Evolutionary conservation across 306 rosid genomes (phyloP).

Genomic region (Cucumis hystrix): DNA sequence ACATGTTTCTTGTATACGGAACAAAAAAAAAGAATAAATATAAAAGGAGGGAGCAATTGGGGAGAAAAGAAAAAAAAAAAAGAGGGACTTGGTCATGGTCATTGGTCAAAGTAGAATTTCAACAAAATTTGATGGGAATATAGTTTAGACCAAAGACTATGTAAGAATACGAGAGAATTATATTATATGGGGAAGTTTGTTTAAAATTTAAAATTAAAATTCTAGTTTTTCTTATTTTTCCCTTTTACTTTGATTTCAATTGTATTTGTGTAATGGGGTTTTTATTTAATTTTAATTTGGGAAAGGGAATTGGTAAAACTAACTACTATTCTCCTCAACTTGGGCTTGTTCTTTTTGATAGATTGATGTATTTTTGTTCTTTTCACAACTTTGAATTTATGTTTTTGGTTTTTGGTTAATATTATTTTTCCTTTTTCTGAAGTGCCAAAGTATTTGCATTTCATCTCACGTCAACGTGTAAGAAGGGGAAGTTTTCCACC

Average conservation of each 20-base stretch:
- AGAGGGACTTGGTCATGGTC: slow-evolving; percentile 54
- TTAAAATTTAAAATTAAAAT: neutral
- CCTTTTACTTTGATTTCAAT: neutral
- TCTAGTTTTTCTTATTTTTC: neutral
- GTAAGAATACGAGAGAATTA: neutral
- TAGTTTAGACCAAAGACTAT: neutral
- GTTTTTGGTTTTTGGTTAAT: too few relatives aligned
- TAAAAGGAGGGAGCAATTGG: neutral
- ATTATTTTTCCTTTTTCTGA: too few relatives aligned
- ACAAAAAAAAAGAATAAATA: neutral
- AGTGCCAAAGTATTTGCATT: neutral
- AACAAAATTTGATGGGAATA: neutral
- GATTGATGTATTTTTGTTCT: too few relatives aligned
- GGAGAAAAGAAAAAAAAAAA: neutral
- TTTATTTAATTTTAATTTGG: too few relatives aligned
- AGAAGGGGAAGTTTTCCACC: neutral
- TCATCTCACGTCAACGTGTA: neutral
- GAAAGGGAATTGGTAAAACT: too few relatives aligned
- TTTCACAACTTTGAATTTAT: too few relatives aligned
- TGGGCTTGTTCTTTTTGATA: too few relatives aligned
- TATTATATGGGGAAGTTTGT: neutral
- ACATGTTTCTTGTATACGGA: slow-evolving; percentile 27
- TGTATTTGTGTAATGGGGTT: too few relatives aligned
- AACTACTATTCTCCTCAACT: too few relatives aligned
- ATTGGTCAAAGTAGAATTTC: slow-evolving; percentile 21